phyloP scores from a whole-genome alignment of 768 basidiomycete genomes.

The Xerocomus potaroensis region DNA sequence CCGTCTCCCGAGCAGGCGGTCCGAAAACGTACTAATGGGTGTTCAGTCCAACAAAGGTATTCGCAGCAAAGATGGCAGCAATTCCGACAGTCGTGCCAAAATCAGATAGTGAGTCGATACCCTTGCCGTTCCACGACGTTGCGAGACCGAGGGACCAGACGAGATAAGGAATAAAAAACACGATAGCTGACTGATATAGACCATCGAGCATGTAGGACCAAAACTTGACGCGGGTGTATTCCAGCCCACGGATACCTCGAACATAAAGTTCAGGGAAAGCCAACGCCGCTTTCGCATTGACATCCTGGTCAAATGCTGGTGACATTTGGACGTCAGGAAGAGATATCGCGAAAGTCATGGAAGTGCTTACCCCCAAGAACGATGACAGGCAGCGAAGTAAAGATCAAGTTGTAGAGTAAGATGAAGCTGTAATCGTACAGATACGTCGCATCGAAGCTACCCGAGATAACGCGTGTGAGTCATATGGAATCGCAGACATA shows the following conservation, averaged over 20 bases:
- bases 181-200: slow-evolving; percentile 83
- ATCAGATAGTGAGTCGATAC: slow-evolving; percentile 76
- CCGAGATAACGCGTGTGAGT: too few relatives aligned
- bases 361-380: slow-evolving; percentile 70
- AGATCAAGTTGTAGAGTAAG: slow-evolving; percentile 84
- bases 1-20: slow-evolving; percentile 1
- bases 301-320: slow-evolving; percentile 87
- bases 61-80: slow-evolving; percentile 83
- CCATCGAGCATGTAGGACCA: slow-evolving; percentile 96
- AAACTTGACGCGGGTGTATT: slow-evolving; percentile 89
- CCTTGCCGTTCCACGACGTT: slow-evolving; percentile 72
- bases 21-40: slow-evolving; percentile 72
- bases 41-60: slow-evolving; percentile 85
- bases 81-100: slow-evolving; percentile 91
- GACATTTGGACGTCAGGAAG: slow-evolving; percentile 4
- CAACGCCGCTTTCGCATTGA: slow-evolving; percentile 83
- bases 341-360: background rate
- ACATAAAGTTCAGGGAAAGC: slow-evolving; percentile 96
- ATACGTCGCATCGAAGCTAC: slow-evolving; percentile 90
- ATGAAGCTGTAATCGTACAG: slow-evolving; percentile 95
- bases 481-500: too few relatives aligned
- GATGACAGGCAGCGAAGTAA: slow-evolving; percentile 92
- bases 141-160: slow-evolving; percentile 64
- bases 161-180: slow-evolving; percentile 83
- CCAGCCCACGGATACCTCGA: slow-evolving; percentile 88